These are phyloP conservation scores for Nitzschia sp. DNA, from an alignment of 108 stramenopile species.

Conservation along the genomic window DNA sequence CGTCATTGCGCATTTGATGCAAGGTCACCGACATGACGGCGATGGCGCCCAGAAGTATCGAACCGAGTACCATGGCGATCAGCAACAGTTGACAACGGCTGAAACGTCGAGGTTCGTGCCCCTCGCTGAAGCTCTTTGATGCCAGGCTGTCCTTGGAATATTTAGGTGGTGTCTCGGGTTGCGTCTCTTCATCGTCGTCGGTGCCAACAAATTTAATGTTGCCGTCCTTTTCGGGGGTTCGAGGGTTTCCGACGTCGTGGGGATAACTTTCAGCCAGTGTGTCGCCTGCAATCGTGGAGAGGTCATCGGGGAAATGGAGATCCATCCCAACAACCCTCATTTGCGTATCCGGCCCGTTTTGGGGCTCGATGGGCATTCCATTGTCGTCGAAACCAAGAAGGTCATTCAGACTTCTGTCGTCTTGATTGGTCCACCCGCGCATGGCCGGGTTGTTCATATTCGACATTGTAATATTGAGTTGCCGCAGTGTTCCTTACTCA, in stretches of 20 bases:
- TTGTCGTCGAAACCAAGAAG: conserved; percentile 2
- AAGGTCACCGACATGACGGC: conserved; percentile 4
- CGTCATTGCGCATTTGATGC: background rate
- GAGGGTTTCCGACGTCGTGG: background rate
- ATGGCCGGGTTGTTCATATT: background rate
- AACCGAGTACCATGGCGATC: background rate
- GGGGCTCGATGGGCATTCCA: background rate
- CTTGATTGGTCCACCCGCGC: background rate
- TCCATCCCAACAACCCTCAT: background rate
- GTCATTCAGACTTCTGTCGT: conserved; percentile 2
- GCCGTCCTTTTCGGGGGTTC: background rate
- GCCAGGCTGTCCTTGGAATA: background rate
- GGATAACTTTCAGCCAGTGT: background rate
- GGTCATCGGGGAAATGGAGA: conserved; percentile 13
- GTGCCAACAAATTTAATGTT: background rate
- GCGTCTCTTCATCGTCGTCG: conserved; percentile 5
- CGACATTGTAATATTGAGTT: too few species aligned
- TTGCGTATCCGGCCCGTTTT: background rate
- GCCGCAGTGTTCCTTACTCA: too few species aligned
- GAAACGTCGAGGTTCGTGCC: background rate
- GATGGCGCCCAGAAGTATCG: conserved; percentile 6
- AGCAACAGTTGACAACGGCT: background rate
- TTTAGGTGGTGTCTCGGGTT: conserved; percentile 11
- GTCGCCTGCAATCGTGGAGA: conserved; percentile 11
- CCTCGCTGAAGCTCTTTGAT: background rate